Base-by-base conservation (phyloP, 768 basidiomycete species). In the Tylopilus subfusipes region DNA sequence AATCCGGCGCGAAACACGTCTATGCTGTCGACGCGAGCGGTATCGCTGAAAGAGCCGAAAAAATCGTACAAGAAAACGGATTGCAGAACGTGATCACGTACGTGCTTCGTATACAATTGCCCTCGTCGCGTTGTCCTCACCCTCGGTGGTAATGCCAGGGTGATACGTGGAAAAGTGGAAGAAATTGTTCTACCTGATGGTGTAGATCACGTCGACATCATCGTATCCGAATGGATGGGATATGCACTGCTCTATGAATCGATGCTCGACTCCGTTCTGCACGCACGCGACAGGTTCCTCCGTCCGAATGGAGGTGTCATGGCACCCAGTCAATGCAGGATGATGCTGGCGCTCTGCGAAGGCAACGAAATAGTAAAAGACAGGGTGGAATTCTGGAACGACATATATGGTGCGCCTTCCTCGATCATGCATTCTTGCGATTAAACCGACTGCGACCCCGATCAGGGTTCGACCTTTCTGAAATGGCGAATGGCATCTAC, bases 191-290 rank as follows among this genome's bases (percentile, higher is more conserved):
- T 98, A 1, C 93, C 91, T 2, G 84, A 86, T 48, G 82, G 73
- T 49, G 73, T 87, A 46, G 75, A 80, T 11, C 76, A 90, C 49
- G 96, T 98, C 22, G 96, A 99, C 68, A 82, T 99, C 55, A 94
- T 99, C 69, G 77, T 98, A 48, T 95, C 93, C 5, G 96, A 99
- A 71, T 98, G 96, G 96, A 98, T 98, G 96, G 93, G 86, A 16
- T 93, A 92, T 64, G 87, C 86, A 1, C 75, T 93, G 22, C 79
- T 98, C 21, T 98, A 98, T 70, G 96, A 99, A 72, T 91, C 89
- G 40, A 98, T 99, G 96, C 81, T 98, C 31, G 96, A 98, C 70
- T 96, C 94, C 2, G 96, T 99, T 18, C 75, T 99, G 19, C 73
- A 76, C 56, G 96, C 96, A 0, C 81, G 96, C 18, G 93, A 98